phyloP scores from a whole-genome alignment of 306 rosid species.

The Styphnolobium japonicum region DNA sequence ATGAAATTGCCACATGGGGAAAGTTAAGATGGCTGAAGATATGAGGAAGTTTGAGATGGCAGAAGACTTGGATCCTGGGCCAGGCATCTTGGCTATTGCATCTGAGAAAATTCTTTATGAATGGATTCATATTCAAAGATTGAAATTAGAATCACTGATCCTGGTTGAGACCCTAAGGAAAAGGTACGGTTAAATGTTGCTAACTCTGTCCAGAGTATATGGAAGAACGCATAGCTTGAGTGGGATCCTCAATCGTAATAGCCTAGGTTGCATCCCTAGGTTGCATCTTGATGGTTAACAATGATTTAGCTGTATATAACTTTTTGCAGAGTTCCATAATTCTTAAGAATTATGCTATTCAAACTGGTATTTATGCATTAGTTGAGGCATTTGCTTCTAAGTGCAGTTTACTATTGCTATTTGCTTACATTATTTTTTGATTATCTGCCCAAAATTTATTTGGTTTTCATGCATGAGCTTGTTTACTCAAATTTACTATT shows the following conservation, averaged over 20 bases:
- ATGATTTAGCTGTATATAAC: background rate
- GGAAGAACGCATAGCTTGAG: conserved; percentile 8
- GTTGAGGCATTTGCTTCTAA: conserved; percentile 9
- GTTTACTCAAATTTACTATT: background rate
- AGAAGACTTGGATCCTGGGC: conserved; percentile 12
- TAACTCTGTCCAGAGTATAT: conserved; percentile 23
- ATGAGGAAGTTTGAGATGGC: background rate
- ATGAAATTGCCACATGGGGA: conserved; percentile 18
- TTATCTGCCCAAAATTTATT: background rate
- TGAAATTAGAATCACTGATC: background rate
- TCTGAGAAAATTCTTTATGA: conserved; percentile 22
- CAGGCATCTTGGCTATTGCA: conserved; percentile 23
- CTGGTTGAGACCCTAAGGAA: conserved; percentile 12
- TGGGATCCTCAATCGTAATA: background rate
- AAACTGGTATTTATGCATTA: background rate
- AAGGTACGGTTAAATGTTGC: conserved; percentile 27
- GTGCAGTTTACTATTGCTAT: background rate
- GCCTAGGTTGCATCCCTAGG: background rate
- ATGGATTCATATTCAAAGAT: background rate
- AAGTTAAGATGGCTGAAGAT: conserved; percentile 16
- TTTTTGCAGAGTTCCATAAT: background rate
- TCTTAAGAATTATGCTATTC: background rate
- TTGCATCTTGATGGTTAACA: background rate
- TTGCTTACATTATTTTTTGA: background rate
- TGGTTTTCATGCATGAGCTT: background rate